Percentiles rank a stretch among this genome's conserved stretches.
phyloP scores from a whole-genome alignment of 2,329 filamentous ascomycete genomes.

The Cercospora sojina region DNA sequence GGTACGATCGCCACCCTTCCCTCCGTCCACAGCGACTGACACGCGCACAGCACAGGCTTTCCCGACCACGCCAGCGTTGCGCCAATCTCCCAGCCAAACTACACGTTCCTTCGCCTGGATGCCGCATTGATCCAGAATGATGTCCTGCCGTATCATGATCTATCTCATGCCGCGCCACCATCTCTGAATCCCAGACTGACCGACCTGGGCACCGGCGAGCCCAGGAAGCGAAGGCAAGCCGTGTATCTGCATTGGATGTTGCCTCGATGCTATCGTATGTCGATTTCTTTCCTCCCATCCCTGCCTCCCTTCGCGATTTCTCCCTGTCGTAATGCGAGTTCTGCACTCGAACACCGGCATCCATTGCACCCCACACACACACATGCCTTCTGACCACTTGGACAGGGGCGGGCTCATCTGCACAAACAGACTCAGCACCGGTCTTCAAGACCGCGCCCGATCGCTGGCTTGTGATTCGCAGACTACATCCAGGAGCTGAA shows the following conservation, averaged over 20 bases:
- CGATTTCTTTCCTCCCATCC: background rate
- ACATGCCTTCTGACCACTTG: background rate
- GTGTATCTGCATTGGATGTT: background rate
- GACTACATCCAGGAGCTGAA: conserved; percentile 4
- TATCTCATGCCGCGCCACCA: background rate
- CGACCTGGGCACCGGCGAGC: background rate
- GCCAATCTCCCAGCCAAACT: background rate
- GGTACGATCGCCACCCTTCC: background rate
- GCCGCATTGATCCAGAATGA: background rate
- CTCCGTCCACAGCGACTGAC: background rate
- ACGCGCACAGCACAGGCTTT: background rate
- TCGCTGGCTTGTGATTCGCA: conserved; percentile 17
- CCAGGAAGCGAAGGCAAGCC: background rate
- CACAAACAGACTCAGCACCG: conserved; percentile 5
- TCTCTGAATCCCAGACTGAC: background rate
- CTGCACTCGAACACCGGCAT: no score
- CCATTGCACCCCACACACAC: no score
- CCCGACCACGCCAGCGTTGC: background rate
- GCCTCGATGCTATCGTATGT: background rate
- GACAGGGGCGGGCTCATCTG: background rate
- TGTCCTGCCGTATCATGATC: background rate
- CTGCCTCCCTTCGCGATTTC: no score
- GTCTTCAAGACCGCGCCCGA: conserved; percentile 12
- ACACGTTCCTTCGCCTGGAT: background rate
- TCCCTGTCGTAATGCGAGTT: no score